phyloP scores from a whole-genome alignment of 2,329 filamentous ascomycete species.

The Ophiostoma ips region DNA sequence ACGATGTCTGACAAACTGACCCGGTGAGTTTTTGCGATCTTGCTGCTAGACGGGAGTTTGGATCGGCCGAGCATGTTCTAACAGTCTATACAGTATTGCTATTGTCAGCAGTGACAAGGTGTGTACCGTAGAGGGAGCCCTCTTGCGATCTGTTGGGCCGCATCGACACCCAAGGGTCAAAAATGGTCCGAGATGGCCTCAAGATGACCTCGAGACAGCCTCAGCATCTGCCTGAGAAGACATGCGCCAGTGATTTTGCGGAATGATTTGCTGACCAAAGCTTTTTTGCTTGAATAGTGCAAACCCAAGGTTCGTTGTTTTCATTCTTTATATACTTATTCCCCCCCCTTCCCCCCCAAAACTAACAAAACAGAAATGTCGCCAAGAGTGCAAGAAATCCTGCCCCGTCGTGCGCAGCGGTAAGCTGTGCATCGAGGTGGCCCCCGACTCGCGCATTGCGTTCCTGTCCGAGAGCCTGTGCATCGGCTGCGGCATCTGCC shows the following conservation, averaged over 20 bases:
- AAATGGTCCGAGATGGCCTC: too few species aligned
- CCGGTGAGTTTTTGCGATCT: constrained; percentile 49
- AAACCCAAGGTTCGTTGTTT: constrained; percentile 58
- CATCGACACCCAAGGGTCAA: too few species aligned
- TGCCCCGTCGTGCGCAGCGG: constrained; percentile 95
- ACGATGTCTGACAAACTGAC: constrained; percentile 41
- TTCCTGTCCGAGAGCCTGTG: constrained; percentile 93
- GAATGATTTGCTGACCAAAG: constrained; percentile 21
- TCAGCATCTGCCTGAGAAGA: not conserved
- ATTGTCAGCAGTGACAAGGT: constrained; percentile 99
- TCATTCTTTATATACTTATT: too few species aligned
- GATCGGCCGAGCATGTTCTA: constrained; percentile 13
- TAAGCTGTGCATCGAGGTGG: constrained; percentile 83
- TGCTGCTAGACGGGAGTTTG: not conserved
- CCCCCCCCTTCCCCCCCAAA: too few species aligned
- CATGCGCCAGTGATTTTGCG: not conserved
- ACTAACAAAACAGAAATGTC: constrained; percentile 54
- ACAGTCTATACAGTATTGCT: constrained; percentile 61
- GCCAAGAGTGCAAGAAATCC: constrained; percentile 98
- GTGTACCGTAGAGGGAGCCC: not conserved
- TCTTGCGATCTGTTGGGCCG: not conserved
- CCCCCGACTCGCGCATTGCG: constrained; percentile 76
- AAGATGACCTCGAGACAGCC: too few species aligned
- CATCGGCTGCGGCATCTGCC: constrained; percentile 98
- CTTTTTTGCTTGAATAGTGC: too few species aligned